Evolutionary conservation across 1,284 basidiomycete species (phyloP).

Genomic region (Sporisorium graminicola): DNA sequence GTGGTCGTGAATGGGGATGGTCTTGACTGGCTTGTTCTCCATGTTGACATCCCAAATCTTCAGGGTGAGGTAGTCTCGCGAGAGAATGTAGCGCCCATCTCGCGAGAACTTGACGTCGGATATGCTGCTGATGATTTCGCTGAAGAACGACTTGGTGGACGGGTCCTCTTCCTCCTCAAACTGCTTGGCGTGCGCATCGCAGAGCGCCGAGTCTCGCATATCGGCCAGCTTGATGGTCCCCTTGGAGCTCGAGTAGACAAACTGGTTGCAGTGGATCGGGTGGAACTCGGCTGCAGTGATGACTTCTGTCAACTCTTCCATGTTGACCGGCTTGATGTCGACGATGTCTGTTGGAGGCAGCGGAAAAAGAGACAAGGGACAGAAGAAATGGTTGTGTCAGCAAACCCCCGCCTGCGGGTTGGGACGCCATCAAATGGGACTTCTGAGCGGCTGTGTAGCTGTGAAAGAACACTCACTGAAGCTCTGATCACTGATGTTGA

Average conservation of each 20-base stretch:
- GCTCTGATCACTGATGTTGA: slow-evolving; percentile 97
- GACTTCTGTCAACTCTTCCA: slow-evolving; percentile 99
- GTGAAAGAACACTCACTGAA: slow-evolving; percentile 81
- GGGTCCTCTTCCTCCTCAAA: slow-evolving; percentile 92
- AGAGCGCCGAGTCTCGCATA: slow-evolving; percentile 97
- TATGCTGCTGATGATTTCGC: slow-evolving; percentile 99
- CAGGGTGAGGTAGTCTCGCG: slow-evolving; percentile 95
- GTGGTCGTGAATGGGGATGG: slow-evolving; percentile 98
- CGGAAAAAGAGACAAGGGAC: not conserved
- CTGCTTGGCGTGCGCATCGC: slow-evolving; percentile 92
- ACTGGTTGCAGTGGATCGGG: slow-evolving; percentile 95
- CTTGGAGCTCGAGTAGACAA: slow-evolving; percentile 99
- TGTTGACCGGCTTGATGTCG: slow-evolving; percentile 99
- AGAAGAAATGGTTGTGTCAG: not conserved
- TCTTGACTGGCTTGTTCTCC: slow-evolving; percentile 96
- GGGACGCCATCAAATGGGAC: too few species aligned
- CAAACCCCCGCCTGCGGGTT: not conserved
- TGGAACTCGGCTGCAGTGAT: slow-evolving; percentile 99
- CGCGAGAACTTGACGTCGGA: slow-evolving; percentile 99
- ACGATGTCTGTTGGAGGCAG: slow-evolving; percentile 83
- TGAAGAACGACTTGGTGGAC: slow-evolving; percentile 97
- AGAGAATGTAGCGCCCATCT: slow-evolving; percentile 96
- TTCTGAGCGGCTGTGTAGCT: too few species aligned
- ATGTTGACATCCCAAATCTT: slow-evolving; percentile 99
- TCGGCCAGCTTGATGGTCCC: slow-evolving; percentile 99